Evolutionary conservation across 495 filamentous ascomycete genomes (phyloP).

Genomic region (Patellaria atrata): DNA sequence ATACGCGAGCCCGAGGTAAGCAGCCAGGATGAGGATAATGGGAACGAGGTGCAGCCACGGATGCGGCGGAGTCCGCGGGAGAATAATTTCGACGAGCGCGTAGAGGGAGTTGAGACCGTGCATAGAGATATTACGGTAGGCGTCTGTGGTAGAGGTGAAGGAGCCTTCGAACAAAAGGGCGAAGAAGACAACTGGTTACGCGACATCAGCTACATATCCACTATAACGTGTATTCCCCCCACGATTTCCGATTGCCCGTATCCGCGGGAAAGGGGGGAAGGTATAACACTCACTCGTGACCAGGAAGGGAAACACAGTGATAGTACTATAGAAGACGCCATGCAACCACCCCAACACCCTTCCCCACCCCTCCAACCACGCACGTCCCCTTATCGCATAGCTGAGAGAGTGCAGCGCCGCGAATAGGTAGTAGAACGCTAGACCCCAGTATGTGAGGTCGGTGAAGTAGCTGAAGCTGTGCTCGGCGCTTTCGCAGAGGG

Average conservation of each 20-base stretch:
- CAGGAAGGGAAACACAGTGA: constrained; percentile 54
- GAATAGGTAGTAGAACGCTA: constrained; percentile 62
- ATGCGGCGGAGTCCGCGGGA: constrained; percentile 45
- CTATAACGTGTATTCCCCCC: too few relatives aligned
- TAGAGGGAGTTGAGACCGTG: constrained; percentile 61
- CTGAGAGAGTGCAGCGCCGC: constrained; percentile 48
- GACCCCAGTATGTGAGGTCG: constrained; percentile 60
- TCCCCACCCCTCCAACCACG: constrained; percentile 48
- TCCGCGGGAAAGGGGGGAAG: background rate
- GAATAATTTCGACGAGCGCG: constrained; percentile 54
- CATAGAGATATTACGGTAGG: constrained; percentile 62
- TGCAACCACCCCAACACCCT: constrained; percentile 50
- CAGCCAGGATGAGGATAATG: constrained; percentile 45
- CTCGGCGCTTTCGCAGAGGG: constrained; percentile 26
- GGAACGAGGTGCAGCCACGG: constrained; percentile 41
- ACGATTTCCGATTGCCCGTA: too few relatives aligned
- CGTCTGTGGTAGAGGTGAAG: constrained; percentile 35
- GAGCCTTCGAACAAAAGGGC: constrained; percentile 35
- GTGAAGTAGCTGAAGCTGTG: constrained; percentile 69
- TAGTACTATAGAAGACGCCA: constrained; percentile 46
- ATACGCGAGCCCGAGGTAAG: constrained; percentile 64
- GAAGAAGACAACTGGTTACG: constrained; percentile 53
- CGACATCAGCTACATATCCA: too few relatives aligned
- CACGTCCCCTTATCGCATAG: constrained; percentile 39
- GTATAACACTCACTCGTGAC: constrained; percentile 32